Conservation (phyloP, 2,329 filamentous ascomycete species). For the Cercospora citrullina region DNA sequence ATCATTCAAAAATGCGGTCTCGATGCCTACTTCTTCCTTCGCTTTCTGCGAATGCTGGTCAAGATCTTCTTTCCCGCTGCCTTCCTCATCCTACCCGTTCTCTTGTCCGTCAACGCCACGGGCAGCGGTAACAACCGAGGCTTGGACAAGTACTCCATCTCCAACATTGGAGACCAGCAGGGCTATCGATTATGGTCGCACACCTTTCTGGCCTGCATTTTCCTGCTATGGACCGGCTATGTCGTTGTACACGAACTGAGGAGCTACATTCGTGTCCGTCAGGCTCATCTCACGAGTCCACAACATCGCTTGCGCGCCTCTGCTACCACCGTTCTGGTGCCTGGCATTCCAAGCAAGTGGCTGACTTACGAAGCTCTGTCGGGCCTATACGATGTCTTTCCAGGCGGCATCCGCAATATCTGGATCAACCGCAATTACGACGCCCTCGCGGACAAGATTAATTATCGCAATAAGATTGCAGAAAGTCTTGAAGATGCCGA, state of each 20-base stretch:
- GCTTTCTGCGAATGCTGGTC: constrained; percentile 81
- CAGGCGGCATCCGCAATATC: constrained; percentile 89
- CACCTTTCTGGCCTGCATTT: constrained; percentile 71
- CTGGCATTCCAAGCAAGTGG: constrained; percentile 88
- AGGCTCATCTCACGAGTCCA: constrained; percentile 91
- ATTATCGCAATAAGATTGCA: constrained; percentile 70
- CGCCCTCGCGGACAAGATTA: constrained; percentile 78
- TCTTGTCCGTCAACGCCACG: constrained; percentile 82
- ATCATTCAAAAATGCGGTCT: constrained; percentile 94
- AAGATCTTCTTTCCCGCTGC: constrained; percentile 89
- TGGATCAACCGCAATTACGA: constrained; percentile 95
- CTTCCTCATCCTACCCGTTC: constrained; percentile 74
- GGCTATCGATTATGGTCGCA: constrained; percentile 76
- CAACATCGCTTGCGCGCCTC: constrained; percentile 92
- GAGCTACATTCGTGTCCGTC: constrained; percentile 87
- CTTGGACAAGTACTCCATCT: constrained; percentile 81
- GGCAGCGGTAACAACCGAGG: constrained; percentile 61
- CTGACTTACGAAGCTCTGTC: constrained; percentile 77
- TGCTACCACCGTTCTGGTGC: constrained; percentile 92
- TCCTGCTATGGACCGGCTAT: constrained; percentile 80
- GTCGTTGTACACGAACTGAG: constrained; percentile 84
- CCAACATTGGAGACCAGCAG: constrained; percentile 72
- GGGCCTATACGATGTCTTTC: constrained; percentile 91
- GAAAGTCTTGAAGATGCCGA: constrained; percentile 74
- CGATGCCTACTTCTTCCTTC: constrained; percentile 95